Evolutionary conservation across 768 basidiomycete species (phyloP), one percentile per base, ranked within the genome.

Genomic region (Termitomyces sp.): DNA sequence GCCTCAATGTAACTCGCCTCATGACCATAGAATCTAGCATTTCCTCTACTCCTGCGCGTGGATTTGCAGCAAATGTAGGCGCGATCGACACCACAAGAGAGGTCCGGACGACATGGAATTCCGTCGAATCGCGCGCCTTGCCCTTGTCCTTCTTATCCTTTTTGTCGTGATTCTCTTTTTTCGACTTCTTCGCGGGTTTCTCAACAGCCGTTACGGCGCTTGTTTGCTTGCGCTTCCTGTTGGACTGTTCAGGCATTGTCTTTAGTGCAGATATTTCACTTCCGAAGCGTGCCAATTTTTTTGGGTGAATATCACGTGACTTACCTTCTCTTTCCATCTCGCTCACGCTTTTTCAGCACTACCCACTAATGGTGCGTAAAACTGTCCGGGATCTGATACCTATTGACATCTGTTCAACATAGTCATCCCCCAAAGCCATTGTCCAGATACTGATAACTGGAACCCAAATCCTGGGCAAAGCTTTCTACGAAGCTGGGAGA

Each of bases 11-110:
- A 71, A n/a, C 81, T 62, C 64, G 94, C 95, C 91, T 85, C 95
- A 98, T 96, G 13, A 96, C 73, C 89, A 97, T 89, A 7, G 90
- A 91, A 69, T 98, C 94, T 16, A 98, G 74, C 82, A 94, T 85
- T 71, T 98, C 93, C 64, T 88, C 84, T 16, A 84, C 90, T 7
- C 95, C 95, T 38, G 70, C 74, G 10, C 79, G 74, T n/a, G 87
- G 81, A 69, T 89, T 82, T 40, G 73, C 78, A 15, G 90, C 81
- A 67, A 93, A 96, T 40, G 88, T 77, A 1, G 94, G 94, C 27
- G 94, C 82, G 15, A 97, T 78, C 10, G 90, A 85, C 39, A 96
- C 73, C 23, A 79, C 73, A 52, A 94, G 74, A 29, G 82, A 79
- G n/a, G 90, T 79, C 47, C 75, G 76, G 64, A 91, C 70, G 50